Evolutionary conservation across 148 eudicot genomes (phyloP).

Genomic region (Selenicereus undatus): DNA sequence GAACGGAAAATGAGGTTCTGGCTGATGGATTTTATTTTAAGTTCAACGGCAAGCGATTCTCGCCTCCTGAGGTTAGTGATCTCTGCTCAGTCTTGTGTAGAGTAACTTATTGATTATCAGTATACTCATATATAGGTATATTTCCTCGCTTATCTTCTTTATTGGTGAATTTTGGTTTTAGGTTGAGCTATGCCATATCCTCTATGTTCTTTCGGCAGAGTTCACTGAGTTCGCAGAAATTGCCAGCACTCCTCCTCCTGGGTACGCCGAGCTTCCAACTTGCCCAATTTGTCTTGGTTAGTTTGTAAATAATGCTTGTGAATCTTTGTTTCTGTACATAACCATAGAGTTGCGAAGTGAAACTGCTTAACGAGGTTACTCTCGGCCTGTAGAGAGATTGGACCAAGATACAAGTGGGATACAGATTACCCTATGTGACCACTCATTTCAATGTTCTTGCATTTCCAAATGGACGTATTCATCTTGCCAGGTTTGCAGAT

Average conservation of each 20-base stretch:
- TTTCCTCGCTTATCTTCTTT: not conserved
- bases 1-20: constrained; percentile 45
- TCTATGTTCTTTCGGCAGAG: constrained; percentile 47
- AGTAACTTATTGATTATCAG: not conserved
- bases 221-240: constrained; percentile 56
- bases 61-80: constrained; percentile 64
- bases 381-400: constrained; percentile 64
- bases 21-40: constrained; percentile 73
- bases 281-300: constrained; percentile 95
- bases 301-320: constrained; percentile 17
- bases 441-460: constrained; percentile 81
- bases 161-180: constrained; percentile 14
- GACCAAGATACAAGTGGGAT: constrained; percentile 96
- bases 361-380: constrained; percentile 11
- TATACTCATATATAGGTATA: not conserved
- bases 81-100: not conserved
- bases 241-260: constrained; percentile 60
- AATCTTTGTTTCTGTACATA: not conserved
- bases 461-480: constrained; percentile 84
- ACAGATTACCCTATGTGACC: constrained; percentile 77
- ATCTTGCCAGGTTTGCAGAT: constrained; percentile 73
- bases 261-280: constrained; percentile 70
- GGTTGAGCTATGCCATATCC: constrained; percentile 87
- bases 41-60: constrained; percentile 77
- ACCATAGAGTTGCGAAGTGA: not conserved